Conservation (phyloP, 371 early-diverging fungal genomes). For the Mortierella sp. region DNA sequence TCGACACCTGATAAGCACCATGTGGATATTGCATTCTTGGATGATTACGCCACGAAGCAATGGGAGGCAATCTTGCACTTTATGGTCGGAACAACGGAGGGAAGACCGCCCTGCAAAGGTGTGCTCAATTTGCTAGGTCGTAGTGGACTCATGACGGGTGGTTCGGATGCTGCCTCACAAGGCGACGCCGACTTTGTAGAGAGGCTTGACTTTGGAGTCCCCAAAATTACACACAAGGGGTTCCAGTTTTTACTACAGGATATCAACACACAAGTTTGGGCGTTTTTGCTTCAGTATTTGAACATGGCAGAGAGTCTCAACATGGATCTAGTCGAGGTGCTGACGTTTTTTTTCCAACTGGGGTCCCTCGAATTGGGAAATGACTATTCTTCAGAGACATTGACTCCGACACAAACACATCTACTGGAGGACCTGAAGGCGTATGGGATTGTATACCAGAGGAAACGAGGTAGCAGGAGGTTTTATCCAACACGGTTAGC, state of each 20-base stretch:
- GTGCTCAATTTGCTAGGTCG: conserved; percentile 80
- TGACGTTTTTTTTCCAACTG: conserved; percentile 92
- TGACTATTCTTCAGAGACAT: conserved; percentile 85
- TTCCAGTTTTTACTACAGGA: conserved; percentile 97
- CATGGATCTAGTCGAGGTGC: conserved; percentile 92
- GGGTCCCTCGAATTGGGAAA: conserved; percentile 90
- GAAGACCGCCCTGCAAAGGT: conserved; percentile 74
- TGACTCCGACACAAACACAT: conserved; percentile 84
- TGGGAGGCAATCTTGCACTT: conserved; percentile 96
- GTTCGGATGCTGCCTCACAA: conserved; percentile 39
- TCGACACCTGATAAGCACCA: conserved; percentile 73
- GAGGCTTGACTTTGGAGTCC: conserved; percentile 48
- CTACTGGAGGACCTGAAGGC: conserved; percentile 90
- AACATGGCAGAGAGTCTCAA: conserved; percentile 85
- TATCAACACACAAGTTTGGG: conserved; percentile 94
- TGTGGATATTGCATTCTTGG: conserved; percentile 77
- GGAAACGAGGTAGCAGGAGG: conserved; percentile 78
- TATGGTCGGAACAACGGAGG: conserved; percentile 90
- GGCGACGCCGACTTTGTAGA: conserved; percentile 42
- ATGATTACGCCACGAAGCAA: conserved; percentile 81
- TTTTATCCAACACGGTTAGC: conserved; percentile 95
- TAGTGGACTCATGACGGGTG: conserved; percentile 82
- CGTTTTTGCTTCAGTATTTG: conserved; percentile 92
- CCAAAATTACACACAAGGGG: conserved; percentile 91
- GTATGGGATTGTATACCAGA: conserved; percentile 91